phyloP scores from a whole-genome alignment of 345 rosid genomes.

The Conringia planisiliqua region DNA sequence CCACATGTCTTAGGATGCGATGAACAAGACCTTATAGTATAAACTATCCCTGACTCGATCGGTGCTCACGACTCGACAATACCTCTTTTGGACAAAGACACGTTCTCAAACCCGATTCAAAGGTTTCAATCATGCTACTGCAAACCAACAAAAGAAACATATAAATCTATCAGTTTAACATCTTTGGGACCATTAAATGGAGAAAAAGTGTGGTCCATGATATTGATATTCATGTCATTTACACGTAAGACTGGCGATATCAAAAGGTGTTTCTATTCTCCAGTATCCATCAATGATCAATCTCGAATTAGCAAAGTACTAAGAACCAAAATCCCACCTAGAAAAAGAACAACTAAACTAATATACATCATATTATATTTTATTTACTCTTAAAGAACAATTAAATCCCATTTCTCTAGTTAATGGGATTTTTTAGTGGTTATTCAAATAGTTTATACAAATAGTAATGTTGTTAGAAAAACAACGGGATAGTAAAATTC shows the following conservation, averaged over 20 bases:
- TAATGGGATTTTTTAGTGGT: not conserved
- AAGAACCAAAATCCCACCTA: conserved; percentile 26
- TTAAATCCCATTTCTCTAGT: too few relatives aligned
- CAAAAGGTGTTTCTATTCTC: conserved; percentile 10
- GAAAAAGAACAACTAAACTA: conserved; percentile 27
- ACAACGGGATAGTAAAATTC: not conserved
- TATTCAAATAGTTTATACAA: not conserved
- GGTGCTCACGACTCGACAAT: conserved; percentile 30
- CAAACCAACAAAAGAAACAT: conserved; percentile 31
- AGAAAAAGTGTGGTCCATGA: conserved; percentile 33
- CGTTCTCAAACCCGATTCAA: conserved; percentile 28
- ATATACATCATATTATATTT: not conserved
- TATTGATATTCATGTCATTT: conserved; percentile 30
- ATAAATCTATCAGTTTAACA: conserved; percentile 31
- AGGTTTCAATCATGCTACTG: conserved; percentile 25
- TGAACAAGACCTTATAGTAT: conserved; percentile 7
- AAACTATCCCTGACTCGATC: conserved; percentile 20
- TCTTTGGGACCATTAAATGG: conserved; percentile 29
- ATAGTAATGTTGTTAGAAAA: not conserved
- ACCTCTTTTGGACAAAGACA: conserved; percentile 29
- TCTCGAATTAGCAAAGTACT: conserved; percentile 35
- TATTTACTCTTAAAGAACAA: not conserved
- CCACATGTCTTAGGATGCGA: conserved; percentile 30
- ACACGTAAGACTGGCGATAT: conserved; percentile 31
- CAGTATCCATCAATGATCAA: conserved; percentile 22